Evolutionary conservation across 371 early-diverging fungal species (phyloP).

Genomic region (Blyttiomyces sp.): DNA sequence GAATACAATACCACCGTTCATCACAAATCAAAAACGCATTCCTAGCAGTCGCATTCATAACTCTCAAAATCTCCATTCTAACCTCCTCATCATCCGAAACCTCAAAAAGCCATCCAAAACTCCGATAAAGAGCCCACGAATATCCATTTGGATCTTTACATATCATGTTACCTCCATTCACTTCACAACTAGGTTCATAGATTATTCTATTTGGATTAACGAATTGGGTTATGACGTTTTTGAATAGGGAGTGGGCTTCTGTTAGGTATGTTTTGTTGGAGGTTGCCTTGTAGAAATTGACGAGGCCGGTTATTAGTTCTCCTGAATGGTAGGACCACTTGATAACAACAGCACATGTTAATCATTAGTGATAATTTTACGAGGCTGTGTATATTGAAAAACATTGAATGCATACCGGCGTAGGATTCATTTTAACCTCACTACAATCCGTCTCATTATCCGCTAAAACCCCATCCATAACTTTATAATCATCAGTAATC

Average conservation of each 20-base stretch:
- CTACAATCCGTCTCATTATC: background rate
- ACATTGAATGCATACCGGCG: background rate
- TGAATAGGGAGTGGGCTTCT: background rate
- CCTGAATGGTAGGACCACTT: background rate
- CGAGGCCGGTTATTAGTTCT: background rate
- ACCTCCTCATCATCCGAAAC: background rate
- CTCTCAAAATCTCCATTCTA: background rate
- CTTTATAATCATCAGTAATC: conserved; percentile 10
- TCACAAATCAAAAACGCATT: background rate
- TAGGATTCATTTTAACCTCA: background rate
- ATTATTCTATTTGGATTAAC: no score
- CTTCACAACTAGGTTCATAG: background rate
- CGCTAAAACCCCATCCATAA: conserved; percentile 25
- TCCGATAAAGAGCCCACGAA: background rate
- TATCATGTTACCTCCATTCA: background rate
- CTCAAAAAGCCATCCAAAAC: background rate
- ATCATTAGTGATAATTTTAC: background rate
- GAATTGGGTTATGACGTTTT: no score
- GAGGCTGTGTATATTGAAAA: background rate
- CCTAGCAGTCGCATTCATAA: background rate
- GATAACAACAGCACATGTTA: background rate
- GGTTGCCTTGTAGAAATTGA: background rate
- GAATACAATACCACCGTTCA: background rate
- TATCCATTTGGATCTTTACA: background rate
- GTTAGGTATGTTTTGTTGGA: background rate